Evolutionary conservation across 140 eudicot species (phyloP), one percentile per base, ranked within the genome.

Genomic region (Senecio squalidus): DNA sequence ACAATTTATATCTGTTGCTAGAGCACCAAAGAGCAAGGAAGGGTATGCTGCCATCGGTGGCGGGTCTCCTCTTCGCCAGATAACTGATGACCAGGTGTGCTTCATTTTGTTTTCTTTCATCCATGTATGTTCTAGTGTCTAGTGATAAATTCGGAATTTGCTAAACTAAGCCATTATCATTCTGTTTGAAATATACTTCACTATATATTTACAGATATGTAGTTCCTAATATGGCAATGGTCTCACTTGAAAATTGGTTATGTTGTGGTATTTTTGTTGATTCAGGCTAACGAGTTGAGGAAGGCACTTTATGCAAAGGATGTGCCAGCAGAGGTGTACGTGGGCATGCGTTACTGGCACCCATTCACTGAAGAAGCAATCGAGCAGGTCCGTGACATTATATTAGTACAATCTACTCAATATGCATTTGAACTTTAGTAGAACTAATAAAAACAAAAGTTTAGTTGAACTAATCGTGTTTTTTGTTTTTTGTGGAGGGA

Each of bases 1-100:
- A 59, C 88, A 92, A 68, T 86, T 92, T 75, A 92, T 92, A 55
- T 92, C 98, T 17, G 92, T 84, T 73, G 88, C 77, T 33, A 81
- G 98, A 80, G 94, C 98, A 57, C 95, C 98, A 25, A 92, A 92
- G 76, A 92, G 98, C 80, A 92, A 86, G 83, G 98, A 92, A 77
- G 98, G 98, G 24, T 92, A 92, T 84, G 98, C 98, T 74, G 79
- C 98, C 3, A 92, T 92, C 77, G 98, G 98, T 53, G 96, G 98
- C n/a, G 98, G 98, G 51, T 92, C 98, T 53, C 98, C 98, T 53
- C 92, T 92, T 80, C 94, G 98, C 31, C 78, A 76, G 39, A 92
- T 92, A 46, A 92, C 98, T 55, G 98, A 92, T 86, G 92, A 75
- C 43, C 98, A 92, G 96, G 98, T 60, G 45, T 52, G 13, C 38